Percentiles rank a stretch among this genome's conserved stretches.
phyloP scores from a whole-genome alignment of 2,329 filamentous ascomycete species.

The Ambrosiella beaveri region DNA sequence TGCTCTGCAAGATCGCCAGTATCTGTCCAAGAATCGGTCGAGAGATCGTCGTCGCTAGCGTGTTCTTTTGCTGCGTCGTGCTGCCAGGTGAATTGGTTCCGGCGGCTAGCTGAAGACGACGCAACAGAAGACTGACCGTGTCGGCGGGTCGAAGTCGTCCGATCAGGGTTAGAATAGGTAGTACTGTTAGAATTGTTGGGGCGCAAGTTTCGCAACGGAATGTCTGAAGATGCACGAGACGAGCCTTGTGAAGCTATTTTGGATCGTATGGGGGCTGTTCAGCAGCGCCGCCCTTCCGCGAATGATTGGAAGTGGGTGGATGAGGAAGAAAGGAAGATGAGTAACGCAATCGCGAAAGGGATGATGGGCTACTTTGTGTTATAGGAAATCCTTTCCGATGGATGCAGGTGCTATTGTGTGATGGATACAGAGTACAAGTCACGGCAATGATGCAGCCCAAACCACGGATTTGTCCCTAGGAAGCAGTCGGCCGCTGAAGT shows the following conservation, averaged over 20 bases:
- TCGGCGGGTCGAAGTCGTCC: constrained; percentile 20
- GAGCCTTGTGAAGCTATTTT: constrained; percentile 67
- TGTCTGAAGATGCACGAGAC: constrained; percentile 61
- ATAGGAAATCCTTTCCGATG: background rate
- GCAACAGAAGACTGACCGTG: constrained; percentile 23
- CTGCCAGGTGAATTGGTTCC: constrained; percentile 6
- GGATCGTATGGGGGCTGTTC: constrained; percentile 58
- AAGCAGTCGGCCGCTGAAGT: background rate
- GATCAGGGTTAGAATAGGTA: background rate
- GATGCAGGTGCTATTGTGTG: background rate
- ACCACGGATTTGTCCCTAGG: constrained; percentile 6
- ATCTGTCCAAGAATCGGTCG: constrained; percentile 65
- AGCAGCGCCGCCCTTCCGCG: constrained; percentile 54
- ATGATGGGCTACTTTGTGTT: constrained; percentile 19
- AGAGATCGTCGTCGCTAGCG: constrained; percentile 30
- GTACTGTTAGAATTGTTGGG: background rate
- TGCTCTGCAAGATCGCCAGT: constrained; percentile 92
- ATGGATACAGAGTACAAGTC: background rate
- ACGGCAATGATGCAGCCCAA: constrained; percentile 18
- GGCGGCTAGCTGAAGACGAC: background rate
- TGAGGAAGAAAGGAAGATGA: constrained; percentile 15
- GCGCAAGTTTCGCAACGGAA: constrained; percentile 65
- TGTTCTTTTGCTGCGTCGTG: background rate
- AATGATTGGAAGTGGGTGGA: constrained; percentile 18
- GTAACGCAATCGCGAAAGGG: background rate